A percentile compares a stretch with the other conserved stretches of the same genome.
These are phyloP conservation scores for Venturia effusa DNA, from an alignment of 2,329 filamentous ascomycete genomes.

Conservation along the genomic window DNA sequence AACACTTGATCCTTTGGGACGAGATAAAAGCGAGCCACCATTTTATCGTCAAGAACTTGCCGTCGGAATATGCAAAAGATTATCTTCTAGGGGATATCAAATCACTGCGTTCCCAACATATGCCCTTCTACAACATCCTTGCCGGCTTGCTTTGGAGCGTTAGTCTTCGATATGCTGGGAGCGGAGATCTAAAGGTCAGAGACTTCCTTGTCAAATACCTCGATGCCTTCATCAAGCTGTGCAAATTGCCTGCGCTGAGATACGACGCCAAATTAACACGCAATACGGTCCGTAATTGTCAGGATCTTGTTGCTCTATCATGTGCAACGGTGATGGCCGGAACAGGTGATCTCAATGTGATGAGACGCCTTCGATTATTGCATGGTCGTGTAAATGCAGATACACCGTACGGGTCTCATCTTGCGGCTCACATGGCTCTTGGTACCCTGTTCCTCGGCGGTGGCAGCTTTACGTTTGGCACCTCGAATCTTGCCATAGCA, in stretches of 20 bases:
- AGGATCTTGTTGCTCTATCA: conserved; percentile 75
- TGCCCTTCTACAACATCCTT: conserved; percentile 87
- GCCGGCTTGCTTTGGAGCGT: conserved; percentile 72
- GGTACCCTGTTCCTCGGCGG: conserved; percentile 86
- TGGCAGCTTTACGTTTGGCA: conserved; percentile 84
- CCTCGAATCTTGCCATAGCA: conserved; percentile 76
- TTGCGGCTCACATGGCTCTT: conserved; percentile 85
- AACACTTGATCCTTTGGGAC: conserved; percentile 89
- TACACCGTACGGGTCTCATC: conserved; percentile 84
- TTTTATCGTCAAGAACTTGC: conserved; percentile 70
- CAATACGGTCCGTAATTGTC: conserved; percentile 78
- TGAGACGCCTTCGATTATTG: conserved; percentile 74
- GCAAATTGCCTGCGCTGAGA: conserved; percentile 47
- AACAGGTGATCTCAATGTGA: conserved; percentile 76
- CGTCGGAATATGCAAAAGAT: conserved; percentile 53
- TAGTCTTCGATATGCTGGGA: conserved; percentile 36
- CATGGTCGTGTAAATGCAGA: conserved; percentile 79
- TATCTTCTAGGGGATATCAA: conserved; percentile 49
- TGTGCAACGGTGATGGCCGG: conserved; percentile 89
- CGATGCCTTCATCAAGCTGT: conserved; percentile 74
- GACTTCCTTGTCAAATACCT: conserved; percentile 77
- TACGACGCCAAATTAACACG: conserved; percentile 81
- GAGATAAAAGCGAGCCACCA: conserved; percentile 59
- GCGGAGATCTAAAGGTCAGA: conserved; percentile 52
- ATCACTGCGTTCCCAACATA: conserved; percentile 64